Conservation (phyloP, 2,329 filamentous ascomycete genomes). For the Chalaropsis ovoidea region DNA sequence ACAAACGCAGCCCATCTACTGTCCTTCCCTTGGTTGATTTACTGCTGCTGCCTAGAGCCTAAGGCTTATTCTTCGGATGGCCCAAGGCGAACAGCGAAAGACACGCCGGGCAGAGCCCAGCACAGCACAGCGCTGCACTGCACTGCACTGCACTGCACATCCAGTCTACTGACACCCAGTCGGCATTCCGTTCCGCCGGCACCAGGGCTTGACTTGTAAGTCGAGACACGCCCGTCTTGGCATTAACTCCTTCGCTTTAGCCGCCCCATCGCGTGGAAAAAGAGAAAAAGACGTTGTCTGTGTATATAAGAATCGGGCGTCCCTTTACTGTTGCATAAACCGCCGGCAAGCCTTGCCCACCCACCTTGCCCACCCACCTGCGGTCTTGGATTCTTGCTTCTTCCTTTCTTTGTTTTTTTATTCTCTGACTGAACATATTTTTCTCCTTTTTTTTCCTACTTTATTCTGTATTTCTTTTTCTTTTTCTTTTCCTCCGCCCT, state of each 20-base stretch:
- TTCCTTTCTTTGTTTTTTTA: background rate
- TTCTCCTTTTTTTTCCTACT: background rate
- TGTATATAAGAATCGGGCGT: constrained; percentile 10
- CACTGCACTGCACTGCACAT: background rate
- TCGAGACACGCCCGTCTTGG: background rate
- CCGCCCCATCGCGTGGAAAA: background rate
- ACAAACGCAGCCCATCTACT: too few species aligned
- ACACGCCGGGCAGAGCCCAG: too few species aligned
- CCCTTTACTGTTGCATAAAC: background rate
- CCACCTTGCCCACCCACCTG: background rate
- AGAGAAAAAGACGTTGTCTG: too few species aligned
- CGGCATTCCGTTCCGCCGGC: background rate
- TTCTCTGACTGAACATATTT: background rate
- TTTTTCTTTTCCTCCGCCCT: background rate
- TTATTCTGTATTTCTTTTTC: too few species aligned
- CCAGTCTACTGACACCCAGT: background rate
- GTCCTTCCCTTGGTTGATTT: too few species aligned
- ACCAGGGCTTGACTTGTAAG: background rate
- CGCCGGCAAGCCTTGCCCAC: background rate
- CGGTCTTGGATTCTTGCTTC: background rate
- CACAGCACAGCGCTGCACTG: background rate
- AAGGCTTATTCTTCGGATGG: too few species aligned
- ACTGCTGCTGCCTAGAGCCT: too few species aligned
- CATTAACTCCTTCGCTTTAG: background rate
- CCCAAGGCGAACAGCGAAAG: too few species aligned